phyloP scores from a whole-genome alignment of 164 flowering plant species.

The Nymphaea colorata region DNA sequence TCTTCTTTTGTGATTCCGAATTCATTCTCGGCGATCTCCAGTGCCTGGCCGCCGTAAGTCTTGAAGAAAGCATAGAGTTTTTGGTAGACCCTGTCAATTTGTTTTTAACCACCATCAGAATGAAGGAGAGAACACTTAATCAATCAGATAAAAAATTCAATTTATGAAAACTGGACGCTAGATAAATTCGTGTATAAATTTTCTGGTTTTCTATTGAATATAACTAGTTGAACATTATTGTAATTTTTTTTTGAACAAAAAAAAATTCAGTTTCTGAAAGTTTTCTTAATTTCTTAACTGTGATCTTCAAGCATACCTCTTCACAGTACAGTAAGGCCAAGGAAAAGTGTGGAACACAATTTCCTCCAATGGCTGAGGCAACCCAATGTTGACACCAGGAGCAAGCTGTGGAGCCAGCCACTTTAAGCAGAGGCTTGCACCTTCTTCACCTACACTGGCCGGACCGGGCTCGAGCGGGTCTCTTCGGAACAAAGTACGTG shows the following conservation, averaged over 20 bases:
- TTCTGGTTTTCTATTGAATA: too few relatives aligned
- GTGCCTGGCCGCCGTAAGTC: slow-evolving; percentile 27
- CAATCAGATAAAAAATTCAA: too few relatives aligned
- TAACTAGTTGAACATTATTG: too few relatives aligned
- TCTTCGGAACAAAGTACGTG: slow-evolving; percentile 27
- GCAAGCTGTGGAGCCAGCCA: slow-evolving; percentile 61
- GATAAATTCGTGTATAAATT: too few relatives aligned
- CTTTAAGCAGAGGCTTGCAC: slow-evolving; percentile 30
- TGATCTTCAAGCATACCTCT: slow-evolving; percentile 3
- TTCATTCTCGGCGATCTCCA: slow-evolving; percentile 46
- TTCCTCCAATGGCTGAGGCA: slow-evolving; percentile 49
- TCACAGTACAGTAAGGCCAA: slow-evolving; percentile 46
- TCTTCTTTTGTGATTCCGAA: slow-evolving; percentile 54
- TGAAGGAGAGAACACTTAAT: too few relatives aligned
- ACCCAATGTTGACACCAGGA: slow-evolving; percentile 53
- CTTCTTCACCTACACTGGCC: slow-evolving; percentile 49
- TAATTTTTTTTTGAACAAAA: too few relatives aligned
- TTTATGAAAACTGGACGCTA: too few relatives aligned
- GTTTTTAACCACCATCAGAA: too few relatives aligned
- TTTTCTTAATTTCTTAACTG: too few relatives aligned
- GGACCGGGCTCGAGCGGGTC: slow-evolving; percentile 48
- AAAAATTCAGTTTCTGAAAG: too few relatives aligned
- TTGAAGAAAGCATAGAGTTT: slow-evolving; percentile 58
- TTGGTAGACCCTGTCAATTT: slow-evolving; percentile 30
- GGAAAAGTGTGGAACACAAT: slow-evolving; percentile 37